phyloP scores from a whole-genome alignment of 1,139 yeast genomes.

The Lodderomyces jiufengensis region DNA sequence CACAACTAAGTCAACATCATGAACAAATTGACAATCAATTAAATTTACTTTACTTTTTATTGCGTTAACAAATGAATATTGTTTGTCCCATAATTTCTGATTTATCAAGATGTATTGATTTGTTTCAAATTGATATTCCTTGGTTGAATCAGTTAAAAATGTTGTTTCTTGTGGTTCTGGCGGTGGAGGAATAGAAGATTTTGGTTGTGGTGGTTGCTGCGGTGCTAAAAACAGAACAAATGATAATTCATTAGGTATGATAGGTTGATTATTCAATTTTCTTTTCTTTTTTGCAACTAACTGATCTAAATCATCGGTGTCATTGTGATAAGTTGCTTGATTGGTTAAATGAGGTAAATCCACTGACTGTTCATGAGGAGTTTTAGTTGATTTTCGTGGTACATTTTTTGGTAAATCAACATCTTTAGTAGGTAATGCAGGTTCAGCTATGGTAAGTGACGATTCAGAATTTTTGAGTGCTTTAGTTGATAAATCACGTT shows the following conservation, averaged over 20 bases:
- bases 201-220: conserved; percentile 3
- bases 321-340: conserved; percentile 11
- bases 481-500: too few species aligned
- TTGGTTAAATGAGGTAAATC: conserved; percentile 5
- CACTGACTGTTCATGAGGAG: background rate
- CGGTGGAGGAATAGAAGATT: background rate
- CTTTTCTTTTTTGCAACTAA: conserved; percentile 6
- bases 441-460: too few species aligned
- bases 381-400: too few species aligned
- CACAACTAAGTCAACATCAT: conserved; percentile 10
- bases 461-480: too few species aligned
- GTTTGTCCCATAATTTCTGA: conserved; percentile 9
- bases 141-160: background rate
- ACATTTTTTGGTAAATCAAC: too few species aligned
- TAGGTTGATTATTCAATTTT: conserved; percentile 2
- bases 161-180: background rate
- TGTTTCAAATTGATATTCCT: conserved; percentile 4
- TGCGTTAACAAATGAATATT: conserved; percentile 5
- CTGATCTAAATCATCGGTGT: conserved; percentile 9
- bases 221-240: conserved; percentile 10
- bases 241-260: conserved; percentile 10
- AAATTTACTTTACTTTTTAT: conserved; percentile 1
- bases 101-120: conserved; percentile 8
- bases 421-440: too few species aligned
- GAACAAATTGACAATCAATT: conserved; percentile 7